These are phyloP conservation scores for Oehlia diaphana DNA, from an alignment of 192 early-diverging fungal species.

Conservation along the genomic window DNA sequence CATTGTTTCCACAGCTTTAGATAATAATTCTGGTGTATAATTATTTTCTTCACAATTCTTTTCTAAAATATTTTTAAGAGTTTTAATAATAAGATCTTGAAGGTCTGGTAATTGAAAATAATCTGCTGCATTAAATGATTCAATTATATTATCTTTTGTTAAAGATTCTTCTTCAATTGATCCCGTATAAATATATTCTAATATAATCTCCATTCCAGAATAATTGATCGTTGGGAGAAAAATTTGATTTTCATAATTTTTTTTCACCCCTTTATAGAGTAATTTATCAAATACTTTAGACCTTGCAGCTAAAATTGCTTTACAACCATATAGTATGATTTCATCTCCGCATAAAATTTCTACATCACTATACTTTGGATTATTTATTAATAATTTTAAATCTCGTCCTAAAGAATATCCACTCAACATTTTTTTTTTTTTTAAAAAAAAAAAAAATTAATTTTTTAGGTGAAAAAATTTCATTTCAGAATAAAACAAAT, in stretches of 20 bases:
- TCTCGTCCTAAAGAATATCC: neutral
- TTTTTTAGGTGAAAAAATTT: no score
- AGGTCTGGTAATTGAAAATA: conserved; percentile 19
- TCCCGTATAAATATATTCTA: conserved; percentile 23
- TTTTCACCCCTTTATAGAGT: conserved; percentile 11
- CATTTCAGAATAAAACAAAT: no score
- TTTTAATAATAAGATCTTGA: neutral
- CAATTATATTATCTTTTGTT: conserved; percentile 19
- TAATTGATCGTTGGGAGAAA: neutral
- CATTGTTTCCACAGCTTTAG: neutral
- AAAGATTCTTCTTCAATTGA: neutral
- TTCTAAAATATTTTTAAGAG: neutral
- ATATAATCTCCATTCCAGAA: conserved; percentile 9
- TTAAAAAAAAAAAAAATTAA: no score
- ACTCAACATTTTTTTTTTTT: neutral
- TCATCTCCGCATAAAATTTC: conserved; percentile 11
- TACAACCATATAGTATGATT: neutral
- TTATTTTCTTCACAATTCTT: neutral
- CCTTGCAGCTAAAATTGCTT: conserved; percentile 20
- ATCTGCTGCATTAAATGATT: conserved; percentile 22
- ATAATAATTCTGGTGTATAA: conserved; percentile 1
- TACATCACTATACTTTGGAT: conserved; percentile 14
- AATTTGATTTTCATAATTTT: conserved; percentile 4
- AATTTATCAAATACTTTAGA: conserved; percentile 12
- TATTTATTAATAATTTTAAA: neutral